phyloP scores from a whole-genome alignment of 208 protist species.

The Endotrypanum monterogeii region DNA sequence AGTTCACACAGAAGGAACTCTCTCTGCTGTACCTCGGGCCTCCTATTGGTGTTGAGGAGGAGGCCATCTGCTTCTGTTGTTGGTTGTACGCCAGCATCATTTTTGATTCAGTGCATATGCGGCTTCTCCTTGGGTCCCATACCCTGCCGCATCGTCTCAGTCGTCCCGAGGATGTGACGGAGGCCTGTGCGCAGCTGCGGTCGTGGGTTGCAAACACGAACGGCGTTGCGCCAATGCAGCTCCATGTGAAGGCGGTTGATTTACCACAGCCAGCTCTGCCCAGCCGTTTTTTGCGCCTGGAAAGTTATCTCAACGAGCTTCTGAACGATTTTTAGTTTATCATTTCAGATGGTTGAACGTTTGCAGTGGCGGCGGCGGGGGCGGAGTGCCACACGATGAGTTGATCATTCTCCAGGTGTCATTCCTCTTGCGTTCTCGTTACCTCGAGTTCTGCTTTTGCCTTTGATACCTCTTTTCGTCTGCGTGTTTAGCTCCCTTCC shows the following conservation, averaged over 20 bases:
- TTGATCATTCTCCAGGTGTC: background rate
- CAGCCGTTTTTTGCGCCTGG: conserved; percentile 22
- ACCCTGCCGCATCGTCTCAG: conserved; percentile 13
- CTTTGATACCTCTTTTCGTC: too few relatives aligned
- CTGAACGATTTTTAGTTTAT: conserved; percentile 2
- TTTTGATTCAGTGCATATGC: conserved; percentile 22
- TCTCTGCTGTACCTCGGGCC: background rate
- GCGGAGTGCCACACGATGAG: background rate
- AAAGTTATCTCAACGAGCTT: conserved; percentile 13
- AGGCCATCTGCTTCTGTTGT: conserved; percentile 18
- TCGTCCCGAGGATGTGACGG: conserved; percentile 7
- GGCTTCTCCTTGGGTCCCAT: conserved; percentile 14
- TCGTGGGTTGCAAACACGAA: background rate
- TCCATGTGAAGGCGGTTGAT: conserved; percentile 2
- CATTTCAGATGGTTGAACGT: background rate
- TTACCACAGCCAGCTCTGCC: conserved; percentile 4
- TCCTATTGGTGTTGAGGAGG: conserved; percentile 12
- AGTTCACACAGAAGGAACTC: conserved; percentile 11
- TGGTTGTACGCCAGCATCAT: conserved; percentile 30
- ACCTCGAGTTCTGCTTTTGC: background rate
- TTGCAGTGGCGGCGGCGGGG: conserved; percentile 1
- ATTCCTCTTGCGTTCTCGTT: background rate
- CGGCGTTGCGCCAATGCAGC: conserved; percentile 1
- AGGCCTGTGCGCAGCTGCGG: conserved; percentile 11
- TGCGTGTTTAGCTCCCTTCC: too few relatives aligned